A percentile compares a stretch with the other conserved stretches of the same genome.
phyloP scores from a whole-genome alignment of 495 filamentous ascomycete genomes.

The Neurospora intermedia region DNA sequence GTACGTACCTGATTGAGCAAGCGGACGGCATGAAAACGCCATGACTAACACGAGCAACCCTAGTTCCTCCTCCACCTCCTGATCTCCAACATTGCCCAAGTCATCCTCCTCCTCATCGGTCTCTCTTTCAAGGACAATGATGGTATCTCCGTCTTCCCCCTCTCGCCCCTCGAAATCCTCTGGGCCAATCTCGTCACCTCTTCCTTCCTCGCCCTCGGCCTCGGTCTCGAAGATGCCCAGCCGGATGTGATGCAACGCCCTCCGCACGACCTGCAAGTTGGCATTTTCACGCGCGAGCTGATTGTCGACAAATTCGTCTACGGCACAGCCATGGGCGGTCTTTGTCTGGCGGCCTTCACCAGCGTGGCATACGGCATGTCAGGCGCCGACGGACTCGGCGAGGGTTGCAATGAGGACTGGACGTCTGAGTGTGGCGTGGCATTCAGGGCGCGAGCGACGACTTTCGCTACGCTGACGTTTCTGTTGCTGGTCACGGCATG shows the following conservation, averaged over 20 bases:
- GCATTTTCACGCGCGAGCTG: slow-evolving; percentile 59
- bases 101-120: slow-evolving; percentile 57
- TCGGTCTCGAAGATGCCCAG: slow-evolving; percentile 59
- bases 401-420: slow-evolving; percentile 51
- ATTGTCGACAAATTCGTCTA: slow-evolving; percentile 66
- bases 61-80: slow-evolving; percentile 74
- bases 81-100: slow-evolving; percentile 64
- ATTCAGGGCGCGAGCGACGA: slow-evolving; percentile 66
- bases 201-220: slow-evolving; percentile 62
- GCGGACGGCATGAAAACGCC: slow-evolving; percentile 25
- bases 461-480: slow-evolving; percentile 65
- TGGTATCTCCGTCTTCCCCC: slow-evolving; percentile 61
- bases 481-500: slow-evolving; percentile 60
- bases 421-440: slow-evolving; percentile 43
- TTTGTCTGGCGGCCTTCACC: slow-evolving; percentile 56
- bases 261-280: slow-evolving; percentile 52
- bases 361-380: slow-evolving; percentile 53
- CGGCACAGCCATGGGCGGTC: slow-evolving; percentile 54
- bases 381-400: slow-evolving; percentile 53
- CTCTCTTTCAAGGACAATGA: slow-evolving; percentile 57
- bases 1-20: background rate
- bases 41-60: slow-evolving; percentile 47
- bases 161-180: slow-evolving; percentile 62
- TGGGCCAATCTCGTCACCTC: slow-evolving; percentile 74
- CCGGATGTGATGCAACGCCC: slow-evolving; percentile 64